These are phyloP conservation scores for Mariannaea sp. DNA, from an alignment of 2,329 filamentous ascomycete species.

Conservation along the genomic window DNA sequence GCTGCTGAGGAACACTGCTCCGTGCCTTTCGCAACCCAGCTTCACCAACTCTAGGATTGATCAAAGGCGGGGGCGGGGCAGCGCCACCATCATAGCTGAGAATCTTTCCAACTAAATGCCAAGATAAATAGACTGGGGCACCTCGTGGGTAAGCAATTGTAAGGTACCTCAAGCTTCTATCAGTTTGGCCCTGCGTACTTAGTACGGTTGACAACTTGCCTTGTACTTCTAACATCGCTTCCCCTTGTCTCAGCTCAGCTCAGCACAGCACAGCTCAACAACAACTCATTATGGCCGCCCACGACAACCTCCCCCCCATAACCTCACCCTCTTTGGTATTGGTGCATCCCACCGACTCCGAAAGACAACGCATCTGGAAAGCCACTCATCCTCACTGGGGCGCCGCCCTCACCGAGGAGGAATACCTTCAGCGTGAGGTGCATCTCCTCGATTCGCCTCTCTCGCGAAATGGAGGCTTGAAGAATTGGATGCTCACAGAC, in stretches of 20 bases:
- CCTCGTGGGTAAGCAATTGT: too few species aligned
- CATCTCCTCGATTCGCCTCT: slow-evolving; percentile 63
- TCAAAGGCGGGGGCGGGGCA: slow-evolving; percentile 14
- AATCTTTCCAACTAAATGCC: too few species aligned
- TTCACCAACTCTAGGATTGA: too few species aligned
- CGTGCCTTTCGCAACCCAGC: too few species aligned
- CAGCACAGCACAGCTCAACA: too few species aligned
- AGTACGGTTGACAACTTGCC: not conserved
- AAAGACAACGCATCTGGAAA: slow-evolving; percentile 60
- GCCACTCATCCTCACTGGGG: slow-evolving; percentile 64
- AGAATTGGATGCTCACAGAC: slow-evolving; percentile 68
- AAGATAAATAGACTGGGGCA: too few species aligned
- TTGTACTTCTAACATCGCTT: too few species aligned
- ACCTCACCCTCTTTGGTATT: slow-evolving; percentile 46
- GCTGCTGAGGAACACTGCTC: too few species aligned
- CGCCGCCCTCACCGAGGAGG: slow-evolving; percentile 55
- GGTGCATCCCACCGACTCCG: slow-evolving; percentile 59
- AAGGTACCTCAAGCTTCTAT: too few species aligned
- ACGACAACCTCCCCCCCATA: slow-evolving; percentile 28
- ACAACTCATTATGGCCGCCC: slow-evolving; percentile 24
- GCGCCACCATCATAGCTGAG: too few species aligned
- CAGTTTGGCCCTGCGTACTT: too few species aligned
- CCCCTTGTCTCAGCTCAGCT: too few species aligned
- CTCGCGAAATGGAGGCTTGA: slow-evolving; percentile 61
- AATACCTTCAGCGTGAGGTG: slow-evolving; percentile 64